A percentile compares a stretch with the other conserved stretches of the same genome.
These are phyloP conservation scores for Isabelozyma pseudorhagii DNA, from an alignment of 805 yeast species.

Conservation along the genomic window DNA sequence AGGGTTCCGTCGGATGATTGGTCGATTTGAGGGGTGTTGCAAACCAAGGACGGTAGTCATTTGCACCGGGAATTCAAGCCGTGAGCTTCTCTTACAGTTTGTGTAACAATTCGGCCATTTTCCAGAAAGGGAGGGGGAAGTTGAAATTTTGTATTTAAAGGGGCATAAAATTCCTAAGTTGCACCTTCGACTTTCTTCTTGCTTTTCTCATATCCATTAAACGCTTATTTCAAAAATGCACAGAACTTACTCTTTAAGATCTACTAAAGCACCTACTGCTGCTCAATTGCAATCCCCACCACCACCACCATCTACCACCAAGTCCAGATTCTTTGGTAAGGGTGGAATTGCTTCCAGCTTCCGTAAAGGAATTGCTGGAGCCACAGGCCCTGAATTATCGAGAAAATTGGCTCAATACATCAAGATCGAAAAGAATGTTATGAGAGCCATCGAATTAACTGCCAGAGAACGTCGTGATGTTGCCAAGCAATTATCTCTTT, in stretches of 20 bases:
- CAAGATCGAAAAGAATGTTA: conserved; percentile 78
- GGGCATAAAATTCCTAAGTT: not conserved
- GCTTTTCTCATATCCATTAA: not conserved
- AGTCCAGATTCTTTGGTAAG: conserved; percentile 81
- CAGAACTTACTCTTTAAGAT: conserved; percentile 96
- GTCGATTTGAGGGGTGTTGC: not conserved
- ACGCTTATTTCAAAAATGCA: conserved; percentile 56
- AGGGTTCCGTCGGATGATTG: too few relatives aligned
- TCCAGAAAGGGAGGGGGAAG: not conserved
- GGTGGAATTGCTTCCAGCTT: conserved; percentile 60
- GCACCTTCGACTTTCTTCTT: not conserved
- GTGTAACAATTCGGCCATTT: not conserved
- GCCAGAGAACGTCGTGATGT: conserved; percentile 78
- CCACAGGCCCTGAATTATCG: conserved; percentile 76
- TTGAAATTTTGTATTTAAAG: not conserved
- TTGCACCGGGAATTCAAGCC: not conserved
- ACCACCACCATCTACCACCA: conserved; percentile 88
- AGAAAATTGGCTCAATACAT: conserved; percentile 71
- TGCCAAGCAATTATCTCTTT: conserved; percentile 75
- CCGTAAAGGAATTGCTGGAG: conserved; percentile 73
- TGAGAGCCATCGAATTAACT: conserved; percentile 74
- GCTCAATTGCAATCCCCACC: conserved; percentile 91
- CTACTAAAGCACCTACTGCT: conserved; percentile 95
- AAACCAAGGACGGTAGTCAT: not conserved
- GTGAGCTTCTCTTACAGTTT: not conserved